Conservation (phyloP, 1,139 yeast species). For the Petasospora rhodanensis region DNA sequence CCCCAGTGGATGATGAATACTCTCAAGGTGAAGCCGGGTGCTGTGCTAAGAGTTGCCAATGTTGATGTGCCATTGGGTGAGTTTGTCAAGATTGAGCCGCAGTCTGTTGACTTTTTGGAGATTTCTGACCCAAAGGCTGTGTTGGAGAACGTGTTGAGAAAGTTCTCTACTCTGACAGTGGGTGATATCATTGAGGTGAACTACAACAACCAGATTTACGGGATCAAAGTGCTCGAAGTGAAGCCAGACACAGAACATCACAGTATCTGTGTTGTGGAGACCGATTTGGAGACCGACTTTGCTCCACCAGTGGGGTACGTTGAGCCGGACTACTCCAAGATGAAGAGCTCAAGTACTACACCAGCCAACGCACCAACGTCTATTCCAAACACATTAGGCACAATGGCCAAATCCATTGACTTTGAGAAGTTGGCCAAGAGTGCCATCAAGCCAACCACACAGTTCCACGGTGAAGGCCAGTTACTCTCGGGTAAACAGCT, state of each 20-base stretch:
- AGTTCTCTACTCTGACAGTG: conserved; percentile 83
- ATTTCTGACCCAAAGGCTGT: conserved; percentile 97
- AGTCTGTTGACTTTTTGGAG: conserved; percentile 86
- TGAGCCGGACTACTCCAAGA: conserved; percentile 63
- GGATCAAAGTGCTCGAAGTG: conserved; percentile 81
- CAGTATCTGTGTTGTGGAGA: conserved; percentile 92
- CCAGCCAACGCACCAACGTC: conserved; percentile 12
- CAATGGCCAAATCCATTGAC: conserved; percentile 76
- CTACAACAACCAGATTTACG: conserved; percentile 76
- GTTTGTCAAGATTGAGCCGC: conserved; percentile 94
- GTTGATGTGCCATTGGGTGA: conserved; percentile 82
- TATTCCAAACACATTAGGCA: conserved; percentile 47
- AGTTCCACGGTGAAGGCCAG: conserved; percentile 64
- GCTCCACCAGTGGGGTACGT: conserved; percentile 99
- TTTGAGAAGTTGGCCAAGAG: conserved; percentile 57
- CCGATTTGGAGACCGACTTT: conserved; percentile 94
- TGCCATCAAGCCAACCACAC: conserved; percentile 28
- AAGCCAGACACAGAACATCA: conserved; percentile 65
- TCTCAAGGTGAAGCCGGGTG: conserved; percentile 68
- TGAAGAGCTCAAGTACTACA: conserved; percentile 20
- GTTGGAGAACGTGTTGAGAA: conserved; percentile 82
- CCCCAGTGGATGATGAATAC: conserved; percentile 98
- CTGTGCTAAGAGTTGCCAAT: conserved; percentile 66
- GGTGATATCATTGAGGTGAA: conserved; percentile 81
- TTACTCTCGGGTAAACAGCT: conserved; percentile 59